Conservation (phyloP, 1,284 basidiomycete genomes). For the Boletus semigastroideus region DNA sequence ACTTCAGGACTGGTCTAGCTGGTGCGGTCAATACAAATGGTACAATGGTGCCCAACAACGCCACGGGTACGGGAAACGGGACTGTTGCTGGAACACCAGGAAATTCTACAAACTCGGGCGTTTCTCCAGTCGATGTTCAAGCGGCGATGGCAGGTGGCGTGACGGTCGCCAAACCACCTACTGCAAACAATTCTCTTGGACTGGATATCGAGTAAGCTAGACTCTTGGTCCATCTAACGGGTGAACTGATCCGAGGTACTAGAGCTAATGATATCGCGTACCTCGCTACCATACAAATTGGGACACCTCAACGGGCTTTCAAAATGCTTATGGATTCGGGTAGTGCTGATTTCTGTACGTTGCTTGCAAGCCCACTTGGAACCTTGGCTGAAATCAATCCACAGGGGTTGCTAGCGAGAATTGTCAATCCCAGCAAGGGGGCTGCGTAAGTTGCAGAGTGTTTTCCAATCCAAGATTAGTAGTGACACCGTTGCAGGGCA, state of each 20-base stretch:
- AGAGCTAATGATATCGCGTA: slow-evolving; percentile 54
- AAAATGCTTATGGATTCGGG: slow-evolving; percentile 84
- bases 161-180: slow-evolving; percentile 52
- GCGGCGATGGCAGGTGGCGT: slow-evolving; percentile 43
- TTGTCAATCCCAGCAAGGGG: slow-evolving; percentile 26
- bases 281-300: slow-evolving; percentile 74
- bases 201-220: slow-evolving; percentile 65
- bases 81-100: slow-evolving; percentile 8
- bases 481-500: slow-evolving; percentile 42
- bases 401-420: slow-evolving; percentile 32
- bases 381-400: not conserved
- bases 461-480: not conserved
- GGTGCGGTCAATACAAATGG: slow-evolving; percentile 5
- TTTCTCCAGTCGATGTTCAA: slow-evolving; percentile 39
- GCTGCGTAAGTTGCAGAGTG: slow-evolving; percentile 23
- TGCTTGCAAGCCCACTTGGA: not conserved
- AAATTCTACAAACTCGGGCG: slow-evolving; percentile 30
- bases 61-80: slow-evolving; percentile 7
- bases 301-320: slow-evolving; percentile 73
- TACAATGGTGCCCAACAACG: slow-evolving; percentile 9
- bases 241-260: not conserved
- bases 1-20: slow-evolving; percentile 9
- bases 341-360: slow-evolving; percentile 74
- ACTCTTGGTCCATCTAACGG: not conserved
- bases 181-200: slow-evolving; percentile 60